Evolutionary conservation across 106 monocot species (phyloP).

Genomic region (Dendrobium catenatum): DNA sequence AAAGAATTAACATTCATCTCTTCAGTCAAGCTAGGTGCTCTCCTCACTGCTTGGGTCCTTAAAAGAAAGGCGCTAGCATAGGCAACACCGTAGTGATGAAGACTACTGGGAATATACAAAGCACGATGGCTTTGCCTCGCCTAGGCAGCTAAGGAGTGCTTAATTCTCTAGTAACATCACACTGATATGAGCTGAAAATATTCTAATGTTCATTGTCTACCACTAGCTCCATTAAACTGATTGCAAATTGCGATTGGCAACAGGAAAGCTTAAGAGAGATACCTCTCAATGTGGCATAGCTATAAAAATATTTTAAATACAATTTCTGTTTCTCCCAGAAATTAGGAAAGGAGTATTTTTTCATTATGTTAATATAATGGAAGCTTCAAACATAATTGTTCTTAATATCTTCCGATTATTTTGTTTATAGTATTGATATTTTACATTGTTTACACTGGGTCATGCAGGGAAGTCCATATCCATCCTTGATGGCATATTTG

Average conservation of each 20-base stretch:
- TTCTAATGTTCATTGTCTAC: not conserved
- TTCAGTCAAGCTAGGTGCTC: not conserved
- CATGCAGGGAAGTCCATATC: constrained; percentile 71
- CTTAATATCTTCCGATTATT: not conserved
- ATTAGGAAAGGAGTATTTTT: not conserved
- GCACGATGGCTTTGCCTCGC: not conserved
- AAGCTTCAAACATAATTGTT: not conserved
- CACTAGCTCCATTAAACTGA: not conserved
- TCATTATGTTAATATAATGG: not conserved
- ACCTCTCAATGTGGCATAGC: not conserved
- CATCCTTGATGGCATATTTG: constrained; percentile 93
- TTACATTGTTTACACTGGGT: not conserved
- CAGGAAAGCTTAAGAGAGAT: not conserved
- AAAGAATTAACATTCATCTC: not conserved
- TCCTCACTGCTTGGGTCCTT: not conserved
- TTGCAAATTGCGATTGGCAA: not conserved
- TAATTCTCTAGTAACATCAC: not conserved
- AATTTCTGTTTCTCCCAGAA: not conserved
- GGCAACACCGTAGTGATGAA: too few relatives aligned
- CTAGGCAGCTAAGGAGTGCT: not conserved
- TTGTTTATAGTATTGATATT: not conserved
- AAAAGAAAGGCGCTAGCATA: not conserved
- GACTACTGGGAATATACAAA: not conserved
- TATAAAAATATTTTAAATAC: not conserved
- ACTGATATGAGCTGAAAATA: not conserved